Evolutionary conservation across 2,329 filamentous ascomycete species (phyloP).

Genomic region (Venturia aucupariae): DNA sequence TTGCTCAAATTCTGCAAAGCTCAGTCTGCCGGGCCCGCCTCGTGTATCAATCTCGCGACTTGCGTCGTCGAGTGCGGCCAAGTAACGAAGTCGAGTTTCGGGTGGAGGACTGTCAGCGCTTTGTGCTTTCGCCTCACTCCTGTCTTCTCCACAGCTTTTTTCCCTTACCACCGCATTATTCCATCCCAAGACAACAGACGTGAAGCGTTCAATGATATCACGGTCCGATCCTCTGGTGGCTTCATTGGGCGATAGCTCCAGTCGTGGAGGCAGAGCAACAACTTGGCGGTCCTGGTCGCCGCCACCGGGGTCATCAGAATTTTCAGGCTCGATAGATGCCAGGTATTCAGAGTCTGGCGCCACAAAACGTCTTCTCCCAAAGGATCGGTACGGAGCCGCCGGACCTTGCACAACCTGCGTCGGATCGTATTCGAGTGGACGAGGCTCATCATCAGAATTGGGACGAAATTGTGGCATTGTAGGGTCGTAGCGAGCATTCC

Average conservation of each 20-base stretch:
- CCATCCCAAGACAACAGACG: not conserved
- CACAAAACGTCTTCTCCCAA: not conserved
- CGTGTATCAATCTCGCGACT: constrained; percentile 60
- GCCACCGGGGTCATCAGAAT: not conserved
- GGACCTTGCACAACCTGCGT: not conserved
- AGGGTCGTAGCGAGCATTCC: constrained; percentile 40
- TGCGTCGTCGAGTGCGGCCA: constrained; percentile 24
- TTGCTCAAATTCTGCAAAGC: constrained; percentile 67
- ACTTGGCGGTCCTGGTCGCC: not conserved
- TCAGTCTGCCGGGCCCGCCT: constrained; percentile 72
- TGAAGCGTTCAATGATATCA: constrained; percentile 2
- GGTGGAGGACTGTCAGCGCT: constrained; percentile 1
- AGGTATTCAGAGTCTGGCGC: not conserved
- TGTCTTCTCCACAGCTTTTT: not conserved
- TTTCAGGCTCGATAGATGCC: not conserved
- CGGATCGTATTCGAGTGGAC: not conserved
- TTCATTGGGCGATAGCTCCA: not conserved
- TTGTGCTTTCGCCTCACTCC: not conserved
- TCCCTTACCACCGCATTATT: not conserved
- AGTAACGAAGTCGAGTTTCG: constrained; percentile 16
- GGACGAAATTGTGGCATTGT: constrained; percentile 62
- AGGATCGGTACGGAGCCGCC: not conserved
- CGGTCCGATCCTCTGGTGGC: not conserved
- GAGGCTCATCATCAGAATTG: constrained; percentile 32
- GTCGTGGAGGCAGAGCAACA: not conserved